phyloP scores from a whole-genome alignment of 177 flowering plant genomes.

The Telopea speciosissima region DNA sequence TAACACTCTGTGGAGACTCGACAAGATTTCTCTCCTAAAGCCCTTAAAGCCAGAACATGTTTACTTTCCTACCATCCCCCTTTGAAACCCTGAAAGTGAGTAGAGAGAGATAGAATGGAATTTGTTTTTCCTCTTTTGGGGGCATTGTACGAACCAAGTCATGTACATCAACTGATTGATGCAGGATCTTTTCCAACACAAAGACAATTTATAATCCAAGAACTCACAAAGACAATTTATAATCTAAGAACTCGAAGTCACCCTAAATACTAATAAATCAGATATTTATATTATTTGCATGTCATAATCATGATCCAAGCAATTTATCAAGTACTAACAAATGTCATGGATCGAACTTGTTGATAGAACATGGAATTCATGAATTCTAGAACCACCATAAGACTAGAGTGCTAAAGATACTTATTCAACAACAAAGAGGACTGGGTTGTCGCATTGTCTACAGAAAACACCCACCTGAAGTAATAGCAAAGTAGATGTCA shows the following conservation, averaged over 20 bases:
- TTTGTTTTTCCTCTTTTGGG: too few relatives aligned
- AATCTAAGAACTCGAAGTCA: neutral
- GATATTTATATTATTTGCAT: neutral
- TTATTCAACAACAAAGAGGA: neutral
- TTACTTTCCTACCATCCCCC: too few relatives aligned
- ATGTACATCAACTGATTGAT: neutral
- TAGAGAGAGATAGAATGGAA: too few relatives aligned
- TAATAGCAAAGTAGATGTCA: neutral
- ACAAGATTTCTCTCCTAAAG: neutral
- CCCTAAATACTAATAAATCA: neutral
- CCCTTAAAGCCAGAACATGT: neutral
- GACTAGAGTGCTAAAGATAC: neutral
- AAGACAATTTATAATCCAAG: neutral
- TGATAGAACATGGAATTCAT: neutral
- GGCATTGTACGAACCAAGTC: too few relatives aligned
- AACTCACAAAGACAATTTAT: neutral
- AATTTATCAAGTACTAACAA: neutral
- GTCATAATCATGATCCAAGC: neutral
- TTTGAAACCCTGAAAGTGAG: too few relatives aligned
- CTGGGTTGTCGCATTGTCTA: too few relatives aligned
- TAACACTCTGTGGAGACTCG: neutral
- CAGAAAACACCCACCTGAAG: neutral
- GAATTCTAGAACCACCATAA: neutral
- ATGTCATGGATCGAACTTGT: neutral
- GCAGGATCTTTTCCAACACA: neutral